Base-by-base conservation (phyloP, 2,329 filamentous ascomycete genomes). In the Elsinoe australis region DNA sequence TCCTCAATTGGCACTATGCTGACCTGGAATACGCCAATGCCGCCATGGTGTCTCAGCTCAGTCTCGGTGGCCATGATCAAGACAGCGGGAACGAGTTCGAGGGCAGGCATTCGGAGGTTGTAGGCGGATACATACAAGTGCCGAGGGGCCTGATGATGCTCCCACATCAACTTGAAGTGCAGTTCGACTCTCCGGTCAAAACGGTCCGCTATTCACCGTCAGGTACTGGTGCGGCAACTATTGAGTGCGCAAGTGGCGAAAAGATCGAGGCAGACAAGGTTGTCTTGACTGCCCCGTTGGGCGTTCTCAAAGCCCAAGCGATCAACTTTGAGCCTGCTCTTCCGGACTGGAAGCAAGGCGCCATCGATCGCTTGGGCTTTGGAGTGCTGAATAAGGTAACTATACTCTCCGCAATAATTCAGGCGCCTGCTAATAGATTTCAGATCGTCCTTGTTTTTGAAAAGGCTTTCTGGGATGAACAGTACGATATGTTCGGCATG, bases 1-100 rank as follows among this genome's bases (percentile, higher is more conserved):
- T 98, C 12, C 76, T 96, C 59, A 98, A 95, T 61, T 98, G 92
- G 92, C 94, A 98, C 65, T 85, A 95, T 64, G 94, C 94, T 55
- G 98, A 98, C 61, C 75, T 98, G 10, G 92, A 98, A 65, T 98
- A 98, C 62, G 94, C 90, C 53, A 98, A 96, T 64, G 92, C 92
- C 1, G 86, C 82, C 1, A 94, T 88, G 55, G 80, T 95, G 48
- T 82, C 85, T 55, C 83, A 85, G 53, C 76, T 98, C 14, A 96
- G 90, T 64, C 77, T 98, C 10, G 80, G 83, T 5, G 83, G 89
- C 0, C 96, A 94, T 87, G 94, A 98, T 64, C 88, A 98, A 59
- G 94, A 98, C 61, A 88, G 89, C 42, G 92, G 92, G 0, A 95
- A 98, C 58, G 92, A 98, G 62, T 98, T 94, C 70, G 89, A 95